A percentile compares a stretch with the other conserved stretches of the same genome.
Evolutionary conservation across 2,329 filamentous ascomycete genomes (phyloP).

Genomic region (Cryphonectria nitschkei): DNA sequence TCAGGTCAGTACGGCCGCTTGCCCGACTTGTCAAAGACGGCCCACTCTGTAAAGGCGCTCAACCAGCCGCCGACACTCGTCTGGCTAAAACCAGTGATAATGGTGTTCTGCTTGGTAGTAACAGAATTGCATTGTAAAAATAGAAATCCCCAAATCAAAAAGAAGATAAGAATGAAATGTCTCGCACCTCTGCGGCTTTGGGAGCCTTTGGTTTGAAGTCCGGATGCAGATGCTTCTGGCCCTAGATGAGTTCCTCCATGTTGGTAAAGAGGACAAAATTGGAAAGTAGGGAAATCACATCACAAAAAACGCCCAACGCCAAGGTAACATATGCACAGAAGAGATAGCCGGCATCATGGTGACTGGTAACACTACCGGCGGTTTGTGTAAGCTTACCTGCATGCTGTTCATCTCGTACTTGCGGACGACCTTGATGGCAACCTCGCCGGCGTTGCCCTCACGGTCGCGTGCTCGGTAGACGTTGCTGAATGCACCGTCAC

Average conservation of each 20-base stretch:
- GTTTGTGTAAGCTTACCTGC: constrained; percentile 74
- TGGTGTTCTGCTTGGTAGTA: neutral
- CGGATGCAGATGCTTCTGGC: constrained; percentile 90
- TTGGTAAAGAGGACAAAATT: constrained; percentile 53
- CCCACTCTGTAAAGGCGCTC: neutral
- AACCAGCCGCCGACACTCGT: constrained; percentile 30
- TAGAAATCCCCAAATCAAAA: constrained; percentile 35
- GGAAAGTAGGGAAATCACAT: constrained; percentile 33
- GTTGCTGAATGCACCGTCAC: constrained; percentile 97
- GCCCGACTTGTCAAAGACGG: constrained; percentile 12
- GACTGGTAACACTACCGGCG: constrained; percentile 17
- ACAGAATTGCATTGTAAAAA: constrained; percentile 27
- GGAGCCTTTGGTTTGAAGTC: constrained; percentile 88
- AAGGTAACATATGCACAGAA: constrained; percentile 35
- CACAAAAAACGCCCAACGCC: constrained; percentile 30
- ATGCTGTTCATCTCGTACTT: constrained; percentile 99
- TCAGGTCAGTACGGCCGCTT: constrained; percentile 35
- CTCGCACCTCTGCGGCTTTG: constrained; percentile 95
- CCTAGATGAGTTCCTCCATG: constrained; percentile 63
- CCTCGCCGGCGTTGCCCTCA: constrained; percentile 73
- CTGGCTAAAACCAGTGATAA: constrained; percentile 29
- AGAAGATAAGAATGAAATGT: constrained; percentile 46
- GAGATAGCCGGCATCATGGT: constrained; percentile 27
- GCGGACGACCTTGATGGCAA: constrained; percentile 97
- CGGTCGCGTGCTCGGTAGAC: constrained; percentile 87